Base-by-base conservation (phyloP, 2,329 filamentous ascomycete genomes). In the Fusarium palustre region DNA sequence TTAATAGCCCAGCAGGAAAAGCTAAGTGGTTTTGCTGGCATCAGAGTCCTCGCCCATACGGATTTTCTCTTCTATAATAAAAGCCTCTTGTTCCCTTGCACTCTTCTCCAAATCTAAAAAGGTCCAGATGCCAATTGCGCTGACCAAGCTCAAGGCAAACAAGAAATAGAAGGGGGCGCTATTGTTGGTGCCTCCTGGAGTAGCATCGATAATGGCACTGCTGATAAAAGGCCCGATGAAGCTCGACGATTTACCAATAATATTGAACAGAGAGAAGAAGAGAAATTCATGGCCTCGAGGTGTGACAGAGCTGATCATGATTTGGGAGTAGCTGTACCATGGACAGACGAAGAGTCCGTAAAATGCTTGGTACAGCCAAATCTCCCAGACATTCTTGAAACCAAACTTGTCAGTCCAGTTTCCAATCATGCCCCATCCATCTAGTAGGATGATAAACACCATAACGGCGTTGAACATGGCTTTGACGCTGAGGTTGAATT, bases 171-270 rank as follows among this genome's bases (percentile, higher is more conserved):
- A 92, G 0, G 90, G 89, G 10, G 85, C 85, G 28, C 83, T 88
- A 55, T 86, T 86, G 72, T 90, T 86, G 55, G 87, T 82, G 16
- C 79, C 77, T 2, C 80, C 81, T 0, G 85, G 83, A 8, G 82
- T 84, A 0, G 86, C 86, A 74, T 91, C 89, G 58, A 92, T 91
- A 60, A 92, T 92, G 8, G 89, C 90, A 66, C 85, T 88, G 59
- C 86, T 88, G n/a, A 92, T 88, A 28, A 92, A 79, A 0, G 90
- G 90, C 0, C 90, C 90, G 57, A 92, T 90, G 70, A 91, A 91
- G 1, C 85, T 87, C 10, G 85, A 88, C 0, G 89, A 89, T 78
- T 92, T 92, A 45, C 89, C 89, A 30, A 91, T 86, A 70, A 91
- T 90, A 65, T 85, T 88, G 78, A 91, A 91, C 2, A 92, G 77